Conservation (phyloP, 768 basidiomycete species). For the Lactifluus rugatus region DNA sequence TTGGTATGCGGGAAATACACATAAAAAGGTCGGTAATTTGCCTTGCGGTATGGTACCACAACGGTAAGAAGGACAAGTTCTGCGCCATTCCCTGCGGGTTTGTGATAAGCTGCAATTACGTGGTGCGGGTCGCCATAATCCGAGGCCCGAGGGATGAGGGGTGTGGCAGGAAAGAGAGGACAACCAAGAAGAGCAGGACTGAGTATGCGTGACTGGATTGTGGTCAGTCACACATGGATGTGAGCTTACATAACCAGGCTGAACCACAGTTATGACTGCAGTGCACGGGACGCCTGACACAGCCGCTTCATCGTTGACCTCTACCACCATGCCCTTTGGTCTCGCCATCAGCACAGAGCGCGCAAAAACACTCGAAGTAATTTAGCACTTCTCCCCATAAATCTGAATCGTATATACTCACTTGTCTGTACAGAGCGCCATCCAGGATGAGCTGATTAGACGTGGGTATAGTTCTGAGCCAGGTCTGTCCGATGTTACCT, state of each 20-base stretch:
- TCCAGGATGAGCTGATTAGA: slow-evolving; percentile 71
- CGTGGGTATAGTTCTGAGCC: slow-evolving; percentile 67
- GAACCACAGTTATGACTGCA: background rate
- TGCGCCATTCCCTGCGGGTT: no score
- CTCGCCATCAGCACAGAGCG: slow-evolving; percentile 74
- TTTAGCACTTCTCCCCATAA: slow-evolving; percentile 14
- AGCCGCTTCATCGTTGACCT: slow-evolving; percentile 11
- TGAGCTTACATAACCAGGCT: slow-evolving; percentile 7
- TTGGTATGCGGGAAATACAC: no score
- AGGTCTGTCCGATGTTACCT: slow-evolving; percentile 38
- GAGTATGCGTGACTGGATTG: no score
- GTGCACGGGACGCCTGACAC: background rate
- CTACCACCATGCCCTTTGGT: slow-evolving; percentile 53
- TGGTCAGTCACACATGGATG: background rate
- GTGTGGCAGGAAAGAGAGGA: no score
- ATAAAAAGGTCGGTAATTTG: no score
- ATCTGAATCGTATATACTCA: slow-evolving; percentile 6
- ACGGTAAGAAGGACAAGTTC: no score
- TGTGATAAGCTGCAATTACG: no score
- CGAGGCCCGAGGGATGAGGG: no score
- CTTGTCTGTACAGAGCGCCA: slow-evolving; percentile 45
- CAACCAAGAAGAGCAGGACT: no score
- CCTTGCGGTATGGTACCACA: no score
- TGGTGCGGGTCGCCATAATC: no score
- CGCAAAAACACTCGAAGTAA: slow-evolving; percentile 60